Evolutionary conservation across 805 yeast genomes (phyloP), one percentile per base, ranked within the genome.

Genomic region (Monosporozyma aerobia): DNA sequence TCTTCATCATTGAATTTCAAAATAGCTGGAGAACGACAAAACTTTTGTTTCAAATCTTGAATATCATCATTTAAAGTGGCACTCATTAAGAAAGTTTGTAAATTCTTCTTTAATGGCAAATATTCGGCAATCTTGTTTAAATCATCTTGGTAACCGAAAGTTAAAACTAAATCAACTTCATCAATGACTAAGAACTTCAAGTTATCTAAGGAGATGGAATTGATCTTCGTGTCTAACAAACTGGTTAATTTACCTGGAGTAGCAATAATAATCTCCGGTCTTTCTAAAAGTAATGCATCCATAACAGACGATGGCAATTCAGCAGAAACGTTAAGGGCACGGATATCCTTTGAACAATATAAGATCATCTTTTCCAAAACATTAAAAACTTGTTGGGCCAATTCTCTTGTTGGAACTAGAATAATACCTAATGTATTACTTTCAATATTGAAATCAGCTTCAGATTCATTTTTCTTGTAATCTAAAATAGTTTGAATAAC

Each of bases 31-130:
- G 74, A 69, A 53, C 88, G 81, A 69, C 97, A 92, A 69, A 86
- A 90, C 62, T 79, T 79, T 49, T 73, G 69, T 69, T 92, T 92
- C 60, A 94, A 71, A 47, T 78, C 80, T 54, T 87, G 81, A 57
- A 92, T 80, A 56, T 92, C 97, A 45, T 88, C 95, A 63, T 82
- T 87, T 54, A 94, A 73, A 3, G 99, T 94, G 2, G 99, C 99
- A 69, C 96, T 87, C 98, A 94, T 94, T 59, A 94, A 73, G 70
- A 89, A 94, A 2, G 94, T 83, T 71, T 94, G 99, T 59, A 87
- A 73, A 54, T 79, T 81, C 56, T 85, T 85, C 63, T 82, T 83
- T 55, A 83, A 72, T n/a, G 90, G 89, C 56, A 90, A 71, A 56
- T 70, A 78, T 27, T 76, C 73, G 8, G 85, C 77, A 57, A 94